Conservation (phyloP, 345 rosid species). For the Cardiospermum halicacabum region DNA sequence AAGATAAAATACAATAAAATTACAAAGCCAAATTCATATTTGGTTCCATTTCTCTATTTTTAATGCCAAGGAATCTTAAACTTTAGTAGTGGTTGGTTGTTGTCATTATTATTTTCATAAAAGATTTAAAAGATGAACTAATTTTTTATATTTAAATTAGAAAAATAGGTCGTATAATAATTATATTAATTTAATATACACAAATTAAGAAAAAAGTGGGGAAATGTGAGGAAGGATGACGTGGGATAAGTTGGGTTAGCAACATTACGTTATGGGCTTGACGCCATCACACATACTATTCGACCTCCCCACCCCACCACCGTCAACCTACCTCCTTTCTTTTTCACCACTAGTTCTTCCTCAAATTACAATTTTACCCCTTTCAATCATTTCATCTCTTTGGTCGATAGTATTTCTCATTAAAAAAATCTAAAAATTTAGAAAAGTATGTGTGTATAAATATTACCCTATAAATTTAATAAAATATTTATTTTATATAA, state of each 20-base stretch:
- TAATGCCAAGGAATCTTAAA: background rate
- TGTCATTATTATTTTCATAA: background rate
- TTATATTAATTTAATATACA: no score
- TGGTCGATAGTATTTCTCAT: no score
- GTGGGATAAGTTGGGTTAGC: slow-evolving; percentile 13
- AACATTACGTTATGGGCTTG: slow-evolving; percentile 17
- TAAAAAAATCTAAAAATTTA: no score
- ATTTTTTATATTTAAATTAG: no score
- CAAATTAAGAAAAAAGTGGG: background rate
- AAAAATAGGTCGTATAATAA: no score
- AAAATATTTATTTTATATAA: no score
- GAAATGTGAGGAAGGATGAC: slow-evolving; percentile 3
- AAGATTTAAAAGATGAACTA: background rate
- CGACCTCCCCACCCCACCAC: background rate
- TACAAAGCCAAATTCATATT: background rate
- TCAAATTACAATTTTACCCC: background rate
- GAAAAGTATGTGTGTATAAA: no score
- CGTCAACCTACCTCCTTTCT: background rate
- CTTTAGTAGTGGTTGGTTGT: background rate
- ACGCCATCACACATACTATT: slow-evolving; percentile 13
- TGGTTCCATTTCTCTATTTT: background rate
- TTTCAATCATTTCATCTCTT: no score
- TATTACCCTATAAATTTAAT: no score
- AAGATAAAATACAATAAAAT: background rate
- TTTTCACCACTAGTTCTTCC: background rate